A percentile compares a stretch with the other conserved stretches of the same genome.
Evolutionary conservation across 192 early-diverging fungal genomes (phyloP).

Genomic region (Coemansia furcata): DNA sequence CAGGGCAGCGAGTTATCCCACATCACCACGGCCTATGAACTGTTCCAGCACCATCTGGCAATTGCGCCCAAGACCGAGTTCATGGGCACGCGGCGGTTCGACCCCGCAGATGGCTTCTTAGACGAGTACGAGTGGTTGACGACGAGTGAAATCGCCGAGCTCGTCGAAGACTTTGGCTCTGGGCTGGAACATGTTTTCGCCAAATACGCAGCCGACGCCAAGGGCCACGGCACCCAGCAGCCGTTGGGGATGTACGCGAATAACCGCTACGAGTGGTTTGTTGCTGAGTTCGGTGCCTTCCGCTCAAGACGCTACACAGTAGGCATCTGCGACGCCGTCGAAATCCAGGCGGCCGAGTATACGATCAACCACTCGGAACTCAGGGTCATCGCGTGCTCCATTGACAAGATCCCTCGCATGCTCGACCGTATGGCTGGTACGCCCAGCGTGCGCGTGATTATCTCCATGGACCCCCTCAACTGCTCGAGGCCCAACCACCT

Average conservation of each 20-base stretch:
- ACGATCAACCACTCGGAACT: slow-evolving; percentile 77
- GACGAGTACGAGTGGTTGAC: slow-evolving; percentile 29
- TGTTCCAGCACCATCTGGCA: slow-evolving; percentile 23
- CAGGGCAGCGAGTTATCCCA: slow-evolving; percentile 11
- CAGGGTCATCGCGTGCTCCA: slow-evolving; percentile 59
- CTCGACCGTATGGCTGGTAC: slow-evolving; percentile 56
- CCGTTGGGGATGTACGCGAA: slow-evolving; percentile 64
- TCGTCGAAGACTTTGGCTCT: slow-evolving; percentile 64
- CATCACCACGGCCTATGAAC: slow-evolving; percentile 27
- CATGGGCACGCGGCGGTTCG: slow-evolving; percentile 4
- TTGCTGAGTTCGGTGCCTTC: slow-evolving; percentile 61
- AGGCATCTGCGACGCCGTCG: slow-evolving; percentile 76
- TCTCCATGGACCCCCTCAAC: slow-evolving; percentile 70
- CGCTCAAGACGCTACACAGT: slow-evolving; percentile 61
- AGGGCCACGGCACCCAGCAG: slow-evolving; percentile 28
- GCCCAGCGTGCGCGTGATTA: slow-evolving; percentile 64
- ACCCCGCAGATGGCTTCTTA: slow-evolving; percentile 4
- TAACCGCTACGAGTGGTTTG: slow-evolving; percentile 71
- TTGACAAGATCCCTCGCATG: slow-evolving; percentile 66
- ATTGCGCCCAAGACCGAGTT: slow-evolving; percentile 45
- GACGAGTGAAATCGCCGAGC: slow-evolving; percentile 65
- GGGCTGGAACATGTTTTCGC: slow-evolving; percentile 65
- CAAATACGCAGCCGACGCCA: slow-evolving; percentile 7
- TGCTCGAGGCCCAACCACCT: slow-evolving; percentile 17
- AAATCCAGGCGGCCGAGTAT: slow-evolving; percentile 66